Conservation (phyloP, 2,329 filamentous ascomycete species). For the Pyrenophora tritici-repentis region DNA sequence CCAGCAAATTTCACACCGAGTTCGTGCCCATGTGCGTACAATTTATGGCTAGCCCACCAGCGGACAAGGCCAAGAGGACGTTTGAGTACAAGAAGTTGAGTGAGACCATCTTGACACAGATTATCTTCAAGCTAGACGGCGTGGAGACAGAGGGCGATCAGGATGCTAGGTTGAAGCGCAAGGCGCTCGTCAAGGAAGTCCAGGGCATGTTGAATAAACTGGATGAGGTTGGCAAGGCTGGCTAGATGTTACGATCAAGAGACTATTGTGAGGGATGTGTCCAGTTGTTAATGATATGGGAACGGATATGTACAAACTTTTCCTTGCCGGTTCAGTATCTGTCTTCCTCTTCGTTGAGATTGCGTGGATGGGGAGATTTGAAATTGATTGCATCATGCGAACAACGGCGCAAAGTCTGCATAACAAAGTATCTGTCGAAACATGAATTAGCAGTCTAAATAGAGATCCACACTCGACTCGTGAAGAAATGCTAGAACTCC, state of each 20-base stretch:
- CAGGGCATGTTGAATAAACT: conserved; percentile 69
- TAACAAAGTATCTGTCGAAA: too few relatives aligned
- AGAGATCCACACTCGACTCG: too few relatives aligned
- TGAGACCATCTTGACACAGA: conserved; percentile 76
- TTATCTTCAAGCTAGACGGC: conserved; percentile 76
- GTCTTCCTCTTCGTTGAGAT: too few relatives aligned
- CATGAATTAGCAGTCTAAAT: too few relatives aligned
- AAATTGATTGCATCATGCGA: too few relatives aligned
- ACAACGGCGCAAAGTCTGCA: too few relatives aligned
- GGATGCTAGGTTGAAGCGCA: conserved; percentile 68
- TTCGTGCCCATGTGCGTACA: conserved; percentile 68
- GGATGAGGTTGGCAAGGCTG: conserved; percentile 55
- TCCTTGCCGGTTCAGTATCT: too few relatives aligned
- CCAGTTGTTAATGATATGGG: background rate
- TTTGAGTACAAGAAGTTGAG: conserved; percentile 77
- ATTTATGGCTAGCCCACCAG: conserved; percentile 67
- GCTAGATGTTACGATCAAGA: conserved; percentile 5
- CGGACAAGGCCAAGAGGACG: conserved; percentile 63
- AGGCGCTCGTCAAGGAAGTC: conserved; percentile 73
- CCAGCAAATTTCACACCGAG: conserved; percentile 65
- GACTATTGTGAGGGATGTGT: background rate
- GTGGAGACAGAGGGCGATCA: conserved; percentile 73
- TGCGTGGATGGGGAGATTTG: too few relatives aligned
- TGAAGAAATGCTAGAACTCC: too few relatives aligned
- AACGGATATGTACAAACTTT: background rate